phyloP scores from a whole-genome alignment of 495 filamentous ascomycete genomes.

The Neurospora sp. region DNA sequence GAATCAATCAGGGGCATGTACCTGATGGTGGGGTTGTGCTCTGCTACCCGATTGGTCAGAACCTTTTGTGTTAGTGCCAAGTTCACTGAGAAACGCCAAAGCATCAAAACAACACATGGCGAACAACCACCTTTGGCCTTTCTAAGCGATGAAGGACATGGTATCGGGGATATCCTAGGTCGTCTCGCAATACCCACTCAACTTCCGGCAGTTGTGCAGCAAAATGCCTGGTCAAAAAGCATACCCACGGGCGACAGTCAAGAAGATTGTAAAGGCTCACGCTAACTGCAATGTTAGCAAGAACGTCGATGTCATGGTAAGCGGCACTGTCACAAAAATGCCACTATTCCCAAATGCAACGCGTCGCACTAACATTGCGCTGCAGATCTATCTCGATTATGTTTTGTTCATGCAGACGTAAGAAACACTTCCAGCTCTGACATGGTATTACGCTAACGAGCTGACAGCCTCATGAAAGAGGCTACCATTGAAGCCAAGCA shows the following conservation, averaged over 20 bases:
- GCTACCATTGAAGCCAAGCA: slow-evolving; percentile 67
- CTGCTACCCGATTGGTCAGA: slow-evolving; percentile 11
- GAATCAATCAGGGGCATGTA: slow-evolving; percentile 1
- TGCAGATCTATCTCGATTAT: slow-evolving; percentile 79
- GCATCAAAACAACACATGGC: background rate
- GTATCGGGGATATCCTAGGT: no score
- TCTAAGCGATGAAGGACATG: no score
- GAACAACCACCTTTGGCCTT: background rate
- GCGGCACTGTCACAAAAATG: slow-evolving; percentile 11
- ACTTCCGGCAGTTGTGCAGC: no score
- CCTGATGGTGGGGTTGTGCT: slow-evolving; percentile 4
- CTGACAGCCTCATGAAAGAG: slow-evolving; percentile 68
- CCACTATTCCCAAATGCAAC: background rate
- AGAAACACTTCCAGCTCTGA: slow-evolving; percentile 7
- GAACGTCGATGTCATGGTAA: slow-evolving; percentile 79
- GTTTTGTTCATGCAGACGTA: slow-evolving; percentile 85
- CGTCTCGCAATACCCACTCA: no score
- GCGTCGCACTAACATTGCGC: slow-evolving; percentile 6
- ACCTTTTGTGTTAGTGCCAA: background rate
- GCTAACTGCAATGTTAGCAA: slow-evolving; percentile 69
- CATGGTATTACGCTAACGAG: slow-evolving; percentile 4
- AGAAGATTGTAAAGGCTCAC: slow-evolving; percentile 83
- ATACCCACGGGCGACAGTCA: slow-evolving; percentile 76
- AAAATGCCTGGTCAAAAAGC: slow-evolving; percentile 52
- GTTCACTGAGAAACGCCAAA: background rate